These are phyloP conservation scores for Trichocomaceae sp. DNA, from an alignment of 2,329 filamentous ascomycete species.

Conservation along the genomic window DNA sequence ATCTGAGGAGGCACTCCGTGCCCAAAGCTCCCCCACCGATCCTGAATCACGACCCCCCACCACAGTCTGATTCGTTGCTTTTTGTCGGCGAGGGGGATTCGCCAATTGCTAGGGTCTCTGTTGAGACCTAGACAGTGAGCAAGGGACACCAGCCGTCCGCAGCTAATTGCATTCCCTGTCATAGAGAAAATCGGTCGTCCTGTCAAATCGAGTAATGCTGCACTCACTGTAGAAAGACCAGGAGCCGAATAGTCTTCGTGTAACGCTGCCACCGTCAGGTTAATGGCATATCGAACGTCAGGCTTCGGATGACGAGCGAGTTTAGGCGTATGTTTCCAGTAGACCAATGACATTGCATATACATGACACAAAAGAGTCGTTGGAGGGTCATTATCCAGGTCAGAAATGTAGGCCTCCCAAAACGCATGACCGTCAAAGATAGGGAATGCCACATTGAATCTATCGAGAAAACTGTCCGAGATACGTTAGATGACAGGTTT, in stretches of 20 bases:
- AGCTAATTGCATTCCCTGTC: constrained; percentile 52
- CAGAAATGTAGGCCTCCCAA: constrained; percentile 42
- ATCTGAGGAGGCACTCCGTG: constrained; percentile 52
- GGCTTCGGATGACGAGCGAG: constrained; percentile 45
- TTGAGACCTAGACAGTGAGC: constrained; percentile 52
- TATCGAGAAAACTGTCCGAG: constrained; percentile 45
- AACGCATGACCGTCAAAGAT: constrained; percentile 53
- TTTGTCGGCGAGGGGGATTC: constrained; percentile 46
- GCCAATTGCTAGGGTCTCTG: constrained; percentile 49
- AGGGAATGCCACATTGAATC: constrained; percentile 56
- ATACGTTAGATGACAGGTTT: constrained; percentile 5
- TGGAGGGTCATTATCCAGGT: constrained; percentile 45
- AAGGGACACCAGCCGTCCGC: constrained; percentile 48
- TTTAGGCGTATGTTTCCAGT: constrained; percentile 48
- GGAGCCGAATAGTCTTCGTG: constrained; percentile 56
- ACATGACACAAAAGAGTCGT: constrained; percentile 52
- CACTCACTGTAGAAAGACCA: constrained; percentile 52
- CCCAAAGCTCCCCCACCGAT: constrained; percentile 51
- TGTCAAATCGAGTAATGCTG: constrained; percentile 53
- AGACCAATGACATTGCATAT: constrained; percentile 53
- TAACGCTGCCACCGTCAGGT: constrained; percentile 54
- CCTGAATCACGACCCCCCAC: constrained; percentile 54
- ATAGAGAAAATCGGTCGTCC: constrained; percentile 56
- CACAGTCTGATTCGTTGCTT: constrained; percentile 47
- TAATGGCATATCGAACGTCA: constrained; percentile 56